These are phyloP conservation scores for Pseudoscleropodium purum DNA, from an alignment of 225 moss, liverwort and hornwort species.

Conservation along the genomic window DNA sequence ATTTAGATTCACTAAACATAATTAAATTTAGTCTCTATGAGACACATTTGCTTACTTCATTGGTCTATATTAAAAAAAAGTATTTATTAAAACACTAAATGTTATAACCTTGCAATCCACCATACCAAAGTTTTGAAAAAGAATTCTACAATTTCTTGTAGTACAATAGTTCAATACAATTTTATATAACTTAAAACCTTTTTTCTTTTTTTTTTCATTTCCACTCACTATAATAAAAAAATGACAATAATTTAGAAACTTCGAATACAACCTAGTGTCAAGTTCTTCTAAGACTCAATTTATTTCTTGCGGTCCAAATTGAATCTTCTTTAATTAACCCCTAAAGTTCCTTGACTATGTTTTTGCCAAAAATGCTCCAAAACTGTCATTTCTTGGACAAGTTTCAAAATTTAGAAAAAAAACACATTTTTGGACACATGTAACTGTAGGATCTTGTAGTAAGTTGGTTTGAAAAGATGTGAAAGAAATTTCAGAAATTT, in stretches of 20 bases:
- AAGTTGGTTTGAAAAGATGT: no score
- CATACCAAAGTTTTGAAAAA: no score
- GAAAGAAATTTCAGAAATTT: no score
- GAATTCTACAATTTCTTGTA: background rate
- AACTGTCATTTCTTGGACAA: no score
- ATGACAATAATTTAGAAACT: background rate
- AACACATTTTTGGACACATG: no score
- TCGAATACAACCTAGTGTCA: background rate
- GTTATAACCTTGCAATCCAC: background rate
- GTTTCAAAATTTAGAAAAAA: no score
- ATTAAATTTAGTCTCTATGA: no score
- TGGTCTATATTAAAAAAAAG: background rate
- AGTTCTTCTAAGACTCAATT: rapidly evolving
- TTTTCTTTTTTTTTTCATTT: background rate
- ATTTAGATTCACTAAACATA: background rate
- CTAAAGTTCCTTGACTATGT: no score
- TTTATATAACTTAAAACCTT: no score
- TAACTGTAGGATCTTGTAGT: no score
- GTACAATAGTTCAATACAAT: no score
- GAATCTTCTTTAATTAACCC: background rate
- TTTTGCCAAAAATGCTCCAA: no score
- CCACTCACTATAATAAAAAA: background rate
- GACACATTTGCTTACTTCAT: background rate
- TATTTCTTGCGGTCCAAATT: background rate
- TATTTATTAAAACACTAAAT: background rate